phyloP scores from a whole-genome alignment of 192 early-diverging fungal genomes.

The Backusella morwellensis region DNA sequence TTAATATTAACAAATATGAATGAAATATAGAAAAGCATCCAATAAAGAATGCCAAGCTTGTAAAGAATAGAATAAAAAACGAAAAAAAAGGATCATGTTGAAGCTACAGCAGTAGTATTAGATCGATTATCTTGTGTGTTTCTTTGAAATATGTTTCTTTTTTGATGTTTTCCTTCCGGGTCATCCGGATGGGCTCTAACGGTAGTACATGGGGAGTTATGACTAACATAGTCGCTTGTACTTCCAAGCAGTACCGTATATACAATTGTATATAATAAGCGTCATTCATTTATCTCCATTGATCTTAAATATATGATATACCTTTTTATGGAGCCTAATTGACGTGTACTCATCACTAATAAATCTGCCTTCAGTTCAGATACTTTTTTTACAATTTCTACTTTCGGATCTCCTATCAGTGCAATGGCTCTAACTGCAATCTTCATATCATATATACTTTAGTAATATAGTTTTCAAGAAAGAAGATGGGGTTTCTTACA shows the following conservation, averaged over 20 bases:
- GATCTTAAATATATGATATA: not conserved
- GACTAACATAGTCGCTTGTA: constrained; percentile 45
- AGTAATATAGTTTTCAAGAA: no score
- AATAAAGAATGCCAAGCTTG: not conserved
- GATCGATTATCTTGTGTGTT: not conserved
- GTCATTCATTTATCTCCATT: not conserved
- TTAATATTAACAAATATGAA: not conserved
- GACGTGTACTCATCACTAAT: constrained; percentile 57
- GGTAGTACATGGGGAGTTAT: constrained; percentile 38
- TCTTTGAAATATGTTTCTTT: not conserved
- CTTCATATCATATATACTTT: not conserved
- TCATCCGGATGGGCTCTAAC: constrained; percentile 17
- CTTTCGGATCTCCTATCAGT: constrained; percentile 55
- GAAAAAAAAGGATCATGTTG: not conserved
- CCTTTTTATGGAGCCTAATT: constrained; percentile 51
- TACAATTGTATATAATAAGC: not conserved
- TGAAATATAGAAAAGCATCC: not conserved
- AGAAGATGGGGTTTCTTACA: not conserved
- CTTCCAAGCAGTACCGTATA: constrained; percentile 36
- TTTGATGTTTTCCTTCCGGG: constrained; percentile 7
- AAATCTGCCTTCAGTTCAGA: constrained; percentile 48
- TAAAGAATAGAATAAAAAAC: not conserved
- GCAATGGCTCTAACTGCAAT: constrained; percentile 46
- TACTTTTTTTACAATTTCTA: constrained; percentile 58
- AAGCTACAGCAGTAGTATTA: not conserved